Evolutionary conservation across 768 basidiomycete genomes (phyloP).

Genomic region (Mycena haematopus): DNA sequence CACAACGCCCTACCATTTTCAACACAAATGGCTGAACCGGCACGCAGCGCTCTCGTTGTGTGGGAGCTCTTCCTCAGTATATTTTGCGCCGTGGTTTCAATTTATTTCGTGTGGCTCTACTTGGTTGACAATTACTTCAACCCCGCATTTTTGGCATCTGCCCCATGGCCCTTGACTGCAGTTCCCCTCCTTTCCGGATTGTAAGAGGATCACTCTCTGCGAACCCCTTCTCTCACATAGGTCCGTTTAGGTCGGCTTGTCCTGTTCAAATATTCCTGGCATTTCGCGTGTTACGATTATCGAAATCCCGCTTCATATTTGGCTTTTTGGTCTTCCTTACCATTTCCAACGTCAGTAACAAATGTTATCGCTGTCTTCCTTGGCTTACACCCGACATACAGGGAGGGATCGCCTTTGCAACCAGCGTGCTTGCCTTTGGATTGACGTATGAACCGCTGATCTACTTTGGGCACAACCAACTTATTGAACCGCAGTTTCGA

Average conservation of each 20-base stretch:
- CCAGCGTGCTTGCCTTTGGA: background rate
- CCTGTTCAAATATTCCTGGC: background rate
- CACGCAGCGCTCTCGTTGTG: background rate
- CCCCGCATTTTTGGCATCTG: background rate
- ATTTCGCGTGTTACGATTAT: background rate
- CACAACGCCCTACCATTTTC: background rate
- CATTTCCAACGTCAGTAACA: background rate
- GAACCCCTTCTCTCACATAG: background rate
- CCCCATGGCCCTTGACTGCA: background rate
- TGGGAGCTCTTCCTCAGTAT: background rate
- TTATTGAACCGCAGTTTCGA: background rate
- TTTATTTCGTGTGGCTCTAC: background rate
- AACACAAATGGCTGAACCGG: background rate
- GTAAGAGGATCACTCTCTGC: background rate
- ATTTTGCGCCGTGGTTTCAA: background rate
- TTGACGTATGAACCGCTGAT: background rate
- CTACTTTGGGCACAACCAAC: background rate
- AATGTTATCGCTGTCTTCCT: background rate
- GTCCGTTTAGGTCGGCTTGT: background rate
- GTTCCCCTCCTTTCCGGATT: background rate
- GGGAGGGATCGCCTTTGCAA: background rate
- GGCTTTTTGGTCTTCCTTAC: background rate
- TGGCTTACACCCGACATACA: background rate
- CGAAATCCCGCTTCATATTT: background rate
- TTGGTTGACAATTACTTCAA: background rate